phyloP scores from a whole-genome alignment of 345 rosid species.

The Hibiscus trionum region DNA sequence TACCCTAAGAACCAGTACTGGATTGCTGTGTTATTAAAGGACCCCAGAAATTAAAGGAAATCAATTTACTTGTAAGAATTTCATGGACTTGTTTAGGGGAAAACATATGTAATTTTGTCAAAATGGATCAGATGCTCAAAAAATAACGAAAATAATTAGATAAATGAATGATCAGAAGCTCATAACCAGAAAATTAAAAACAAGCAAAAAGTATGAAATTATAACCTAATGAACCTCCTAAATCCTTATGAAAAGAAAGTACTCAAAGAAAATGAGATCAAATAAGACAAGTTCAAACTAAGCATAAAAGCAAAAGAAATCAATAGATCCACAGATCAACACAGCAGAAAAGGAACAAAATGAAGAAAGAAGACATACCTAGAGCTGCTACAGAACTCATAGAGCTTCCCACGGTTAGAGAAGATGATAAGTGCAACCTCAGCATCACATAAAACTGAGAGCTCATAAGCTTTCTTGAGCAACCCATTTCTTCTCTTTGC shows the following conservation, averaged over 20 bases:
- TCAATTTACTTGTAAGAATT: not conserved
- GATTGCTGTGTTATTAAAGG: not conserved
- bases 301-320: not conserved
- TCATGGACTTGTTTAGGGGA: not conserved
- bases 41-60: not conserved
- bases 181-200: not conserved
- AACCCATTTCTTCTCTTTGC: constrained; percentile 93
- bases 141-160: not conserved
- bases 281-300: not conserved
- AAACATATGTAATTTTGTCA: not conserved
- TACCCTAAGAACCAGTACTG: not conserved
- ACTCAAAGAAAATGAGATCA: not conserved
- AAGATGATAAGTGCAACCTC: constrained; percentile 94
- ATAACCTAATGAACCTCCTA: not conserved
- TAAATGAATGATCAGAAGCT: not conserved
- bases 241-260: not conserved
- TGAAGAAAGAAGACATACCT: constrained; percentile 34
- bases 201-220: not conserved
- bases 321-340: constrained; percentile 1
- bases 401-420: constrained; percentile 97
- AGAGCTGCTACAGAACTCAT: constrained; percentile 77
- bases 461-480: constrained; percentile 94
- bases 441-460: constrained; percentile 93
- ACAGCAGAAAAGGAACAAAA: constrained; percentile 5
- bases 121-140: not conserved